A percentile compares a stretch with the other conserved stretches of the same genome.
Conservation (phyloP, 1,139 yeast species). For the Diutina sp. region DNA sequence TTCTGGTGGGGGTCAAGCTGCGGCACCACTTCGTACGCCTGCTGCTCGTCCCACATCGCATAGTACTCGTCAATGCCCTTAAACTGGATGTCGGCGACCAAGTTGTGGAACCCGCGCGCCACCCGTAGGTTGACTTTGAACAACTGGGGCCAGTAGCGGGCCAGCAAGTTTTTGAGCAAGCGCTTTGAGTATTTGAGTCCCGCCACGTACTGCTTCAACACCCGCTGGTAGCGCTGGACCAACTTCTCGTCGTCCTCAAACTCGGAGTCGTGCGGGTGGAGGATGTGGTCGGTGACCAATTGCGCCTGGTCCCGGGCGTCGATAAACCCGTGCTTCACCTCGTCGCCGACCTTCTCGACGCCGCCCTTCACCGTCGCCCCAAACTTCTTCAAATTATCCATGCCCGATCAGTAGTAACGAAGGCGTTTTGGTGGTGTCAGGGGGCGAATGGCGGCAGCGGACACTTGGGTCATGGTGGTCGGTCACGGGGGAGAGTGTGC, state of each 20-base stretch:
- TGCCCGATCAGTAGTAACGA: neutral
- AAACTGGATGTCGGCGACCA: constrained; percentile 30
- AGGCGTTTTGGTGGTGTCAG: too few species aligned
- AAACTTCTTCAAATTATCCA: neutral
- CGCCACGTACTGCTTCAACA: neutral
- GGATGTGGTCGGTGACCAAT: neutral
- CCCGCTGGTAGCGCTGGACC: neutral
- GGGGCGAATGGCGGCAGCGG: too few species aligned
- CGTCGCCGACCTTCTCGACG: neutral
- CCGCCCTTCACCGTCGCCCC: neutral
- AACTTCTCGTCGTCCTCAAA: neutral
- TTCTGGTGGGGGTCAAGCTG: neutral
- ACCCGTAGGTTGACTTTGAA: constrained; percentile 21
- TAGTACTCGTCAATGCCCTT: constrained; percentile 29
- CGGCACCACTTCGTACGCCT: constrained; percentile 8
- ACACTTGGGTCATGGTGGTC: too few species aligned
- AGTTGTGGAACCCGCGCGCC: constrained; percentile 17
- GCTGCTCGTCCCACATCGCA: constrained; percentile 20
- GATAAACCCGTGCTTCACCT: neutral
- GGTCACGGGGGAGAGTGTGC: too few species aligned
- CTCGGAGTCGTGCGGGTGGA: neutral
- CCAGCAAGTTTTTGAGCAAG: constrained; percentile 23
- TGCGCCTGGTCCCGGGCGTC: neutral
- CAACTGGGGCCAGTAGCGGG: constrained; percentile 20
- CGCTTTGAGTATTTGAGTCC: constrained; percentile 28